phyloP scores from a whole-genome alignment of 768 basidiomycete species.

The Fomitopsis pulvina region DNA sequence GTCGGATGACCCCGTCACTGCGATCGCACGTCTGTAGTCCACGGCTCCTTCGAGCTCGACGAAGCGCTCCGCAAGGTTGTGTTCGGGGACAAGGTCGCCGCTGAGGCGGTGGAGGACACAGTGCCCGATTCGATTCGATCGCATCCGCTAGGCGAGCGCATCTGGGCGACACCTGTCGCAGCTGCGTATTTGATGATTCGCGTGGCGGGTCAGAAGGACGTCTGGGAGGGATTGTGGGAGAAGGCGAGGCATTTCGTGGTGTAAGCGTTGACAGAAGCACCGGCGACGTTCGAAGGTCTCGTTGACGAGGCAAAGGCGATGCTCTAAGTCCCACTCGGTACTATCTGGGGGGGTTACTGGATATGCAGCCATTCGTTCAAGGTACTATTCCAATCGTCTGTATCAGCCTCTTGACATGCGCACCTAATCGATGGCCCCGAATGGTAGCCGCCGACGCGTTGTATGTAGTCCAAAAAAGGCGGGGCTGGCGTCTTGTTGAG shows the following conservation, averaged over 20 bases:
- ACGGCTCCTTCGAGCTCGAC: slow-evolving; percentile 42
- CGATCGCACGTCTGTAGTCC: slow-evolving; percentile 12
- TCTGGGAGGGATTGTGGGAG: slow-evolving; percentile 33
- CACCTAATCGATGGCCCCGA: too few relatives aligned
- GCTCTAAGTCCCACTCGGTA: too few relatives aligned
- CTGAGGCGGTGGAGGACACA: slow-evolving; percentile 9
- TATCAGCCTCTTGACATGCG: too few relatives aligned
- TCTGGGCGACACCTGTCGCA: slow-evolving; percentile 46
- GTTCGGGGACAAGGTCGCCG: slow-evolving; percentile 26
- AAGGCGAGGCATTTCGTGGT: slow-evolving; percentile 37
- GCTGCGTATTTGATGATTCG: slow-evolving; percentile 38
- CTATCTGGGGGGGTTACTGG: too few relatives aligned
- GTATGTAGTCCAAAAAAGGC: too few relatives aligned
- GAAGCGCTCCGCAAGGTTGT: slow-evolving; percentile 29
- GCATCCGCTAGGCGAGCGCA: slow-evolving; percentile 20
- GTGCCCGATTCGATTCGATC: not conserved
- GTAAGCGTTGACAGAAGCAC: not conserved
- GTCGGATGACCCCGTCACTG: slow-evolving; percentile 13
- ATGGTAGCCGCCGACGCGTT: too few relatives aligned
- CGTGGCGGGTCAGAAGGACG: slow-evolving; percentile 31
- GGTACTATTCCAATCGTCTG: too few relatives aligned
- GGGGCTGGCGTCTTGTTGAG: too few relatives aligned
- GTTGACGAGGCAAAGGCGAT: too few relatives aligned
- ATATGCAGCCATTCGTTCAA: too few relatives aligned
- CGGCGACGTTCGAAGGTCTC: too few relatives aligned